A percentile compares a stretch with the other conserved stretches of the same genome.
These are phyloP conservation scores for Yamadazyma triangularis DNA, from an alignment of 1,139 yeast species.

Conservation along the genomic window DNA sequence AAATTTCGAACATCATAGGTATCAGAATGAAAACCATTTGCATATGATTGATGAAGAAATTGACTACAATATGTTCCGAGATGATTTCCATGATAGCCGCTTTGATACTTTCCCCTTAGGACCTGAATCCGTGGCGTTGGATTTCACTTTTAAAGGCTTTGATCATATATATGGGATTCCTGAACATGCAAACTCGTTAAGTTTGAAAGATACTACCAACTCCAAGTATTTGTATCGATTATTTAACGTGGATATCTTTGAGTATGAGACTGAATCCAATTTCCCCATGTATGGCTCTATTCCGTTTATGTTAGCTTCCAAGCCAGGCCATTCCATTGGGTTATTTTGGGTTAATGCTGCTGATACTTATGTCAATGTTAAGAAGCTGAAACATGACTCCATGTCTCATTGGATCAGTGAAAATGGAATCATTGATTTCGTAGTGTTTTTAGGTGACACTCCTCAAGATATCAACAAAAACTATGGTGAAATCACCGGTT, in stretches of 20 bases:
- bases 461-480: conserved; percentile 58
- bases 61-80: conserved; percentile 54
- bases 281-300: conserved; percentile 94
- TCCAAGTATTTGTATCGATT: conserved; percentile 50
- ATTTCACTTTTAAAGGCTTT: conserved; percentile 60
- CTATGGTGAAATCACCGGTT: conserved; percentile 76
- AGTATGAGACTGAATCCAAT: conserved; percentile 76
- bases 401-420: conserved; percentile 92
- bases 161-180: conserved; percentile 84
- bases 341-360: conserved; percentile 92
- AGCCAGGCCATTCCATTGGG: conserved; percentile 59
- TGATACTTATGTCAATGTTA: conserved; percentile 83
- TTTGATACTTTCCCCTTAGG: conserved; percentile 70
- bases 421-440: conserved; percentile 74
- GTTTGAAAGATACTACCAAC: conserved; percentile 62
- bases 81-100: conserved; percentile 56
- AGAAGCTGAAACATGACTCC: conserved; percentile 20
- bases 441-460: conserved; percentile 58
- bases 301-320: conserved; percentile 77
- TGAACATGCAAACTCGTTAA: conserved; percentile 83
- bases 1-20: conserved; percentile 77
- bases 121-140: conserved; percentile 85
- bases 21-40: conserved; percentile 27
- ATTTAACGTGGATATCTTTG: conserved; percentile 91
- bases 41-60: conserved; percentile 54